Evolutionary conservation across 768 basidiomycete genomes (phyloP), one percentile per base, ranked within the genome.

Genomic region (Gymnopilus dilepis): DNA sequence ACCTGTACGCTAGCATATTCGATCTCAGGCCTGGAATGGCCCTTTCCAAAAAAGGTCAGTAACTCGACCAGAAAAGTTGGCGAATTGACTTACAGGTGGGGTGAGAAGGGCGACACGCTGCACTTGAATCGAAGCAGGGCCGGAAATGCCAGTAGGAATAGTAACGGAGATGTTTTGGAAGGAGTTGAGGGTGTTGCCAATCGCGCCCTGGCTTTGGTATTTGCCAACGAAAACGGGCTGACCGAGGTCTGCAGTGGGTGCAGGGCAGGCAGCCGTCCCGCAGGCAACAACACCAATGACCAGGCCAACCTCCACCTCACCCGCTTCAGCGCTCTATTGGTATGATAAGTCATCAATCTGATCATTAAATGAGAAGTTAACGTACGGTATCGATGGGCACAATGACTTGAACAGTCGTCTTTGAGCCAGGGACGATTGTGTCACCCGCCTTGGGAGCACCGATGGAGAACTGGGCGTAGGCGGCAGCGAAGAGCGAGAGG

Each of bases 221-320:
- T 62, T 56, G 6, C 60, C 60, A 13, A 57, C 33, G 55, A 56
- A 62, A 13, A 62, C 45, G 38, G 56, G 34, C 17, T 56, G 55
- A 6, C 60, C 60, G 3, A 62, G 30, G 50, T 62, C 47, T 8
- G 47, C 43, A 12, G 60, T 24, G 1, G 60, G 47, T 19, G 55
- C 60, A 21, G 60, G 60, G 37, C 60, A 62, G 8, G 54, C 60
- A 4, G 60, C 22, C 2, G 60, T 43, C n/a, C 45, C 55, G 21
- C 60, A 62, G 17, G 37, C 45, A 17, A 56, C 60, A 31, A 62
- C 57, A 17, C 60, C 60, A 28, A 62, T 62, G 37, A 57, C 60
- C 8, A 62, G 34, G 38, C 55, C 51, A 48, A 62, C 55, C n/a
- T 62, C 60, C 48, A 7, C 54, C 22, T 50, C 26, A 26, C 60